Evolutionary conservation across 805 yeast genomes (phyloP).

Genomic region (Scheffersomyces stipitis): DNA sequence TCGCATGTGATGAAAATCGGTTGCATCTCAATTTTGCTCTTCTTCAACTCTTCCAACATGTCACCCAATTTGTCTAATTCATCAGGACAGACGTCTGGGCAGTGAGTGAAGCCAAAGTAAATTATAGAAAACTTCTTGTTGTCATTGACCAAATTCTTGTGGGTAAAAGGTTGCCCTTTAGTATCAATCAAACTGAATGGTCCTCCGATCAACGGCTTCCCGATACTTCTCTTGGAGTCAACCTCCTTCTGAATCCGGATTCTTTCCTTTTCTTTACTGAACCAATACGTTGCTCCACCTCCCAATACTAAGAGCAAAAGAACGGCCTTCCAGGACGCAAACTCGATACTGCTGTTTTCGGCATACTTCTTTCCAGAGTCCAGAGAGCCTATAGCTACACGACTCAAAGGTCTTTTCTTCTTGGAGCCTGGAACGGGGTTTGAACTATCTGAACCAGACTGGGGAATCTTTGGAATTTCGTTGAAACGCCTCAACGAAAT

Average conservation of each 20-base stretch:
- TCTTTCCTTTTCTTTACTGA: conserved; percentile 74
- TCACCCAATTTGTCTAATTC: conserved; percentile 90
- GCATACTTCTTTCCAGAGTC: conserved; percentile 34
- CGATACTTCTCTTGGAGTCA: conserved; percentile 82
- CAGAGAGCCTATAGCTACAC: conserved; percentile 65
- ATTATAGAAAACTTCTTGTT: conserved; percentile 67
- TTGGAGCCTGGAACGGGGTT: too few relatives aligned
- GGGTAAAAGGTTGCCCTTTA: conserved; percentile 72
- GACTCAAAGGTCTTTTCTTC: conserved; percentile 65
- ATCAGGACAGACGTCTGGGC: conserved; percentile 99
- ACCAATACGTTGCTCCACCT: conserved; percentile 67
- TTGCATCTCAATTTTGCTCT: conserved; percentile 61
- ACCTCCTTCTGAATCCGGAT: conserved; percentile 74
- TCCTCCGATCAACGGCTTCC: conserved; percentile 93
- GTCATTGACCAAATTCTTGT: conserved; percentile 66
- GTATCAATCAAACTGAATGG: conserved; percentile 73
- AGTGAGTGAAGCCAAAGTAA: conserved; percentile 96
- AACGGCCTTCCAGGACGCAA: conserved; percentile 84
- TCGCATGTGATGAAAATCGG: conserved; percentile 96
- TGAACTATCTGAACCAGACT: too few relatives aligned
- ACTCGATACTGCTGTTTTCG: conserved; percentile 54
- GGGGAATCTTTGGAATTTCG: too few relatives aligned
- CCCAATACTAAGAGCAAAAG: conserved; percentile 67
- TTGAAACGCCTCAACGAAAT: too few relatives aligned
- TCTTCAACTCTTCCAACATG: conserved; percentile 56